These are phyloP conservation scores for Cutaneotrichosporon sp. DNA, from an alignment of 1,284 basidiomycete genomes.

Conservation along the genomic window DNA sequence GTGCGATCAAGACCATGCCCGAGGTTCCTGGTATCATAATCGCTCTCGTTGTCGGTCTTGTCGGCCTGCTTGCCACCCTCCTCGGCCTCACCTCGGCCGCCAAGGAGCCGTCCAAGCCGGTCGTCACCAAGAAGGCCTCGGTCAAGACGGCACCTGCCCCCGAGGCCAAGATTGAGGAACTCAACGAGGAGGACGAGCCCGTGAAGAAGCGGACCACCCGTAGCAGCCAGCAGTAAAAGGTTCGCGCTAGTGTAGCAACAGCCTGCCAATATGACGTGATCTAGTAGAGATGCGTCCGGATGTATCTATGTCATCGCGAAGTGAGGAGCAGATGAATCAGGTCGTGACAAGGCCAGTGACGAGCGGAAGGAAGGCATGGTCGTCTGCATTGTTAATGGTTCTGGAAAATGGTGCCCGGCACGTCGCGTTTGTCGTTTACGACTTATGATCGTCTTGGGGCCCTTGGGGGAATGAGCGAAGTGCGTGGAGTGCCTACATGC, in stretches of 20 bases:
- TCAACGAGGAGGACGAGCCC: constrained; percentile 28
- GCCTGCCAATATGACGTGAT: constrained; percentile 1
- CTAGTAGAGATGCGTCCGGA: background rate
- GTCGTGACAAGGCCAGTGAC: no score
- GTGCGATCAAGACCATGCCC: constrained; percentile 77
- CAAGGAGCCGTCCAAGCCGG: constrained; percentile 32
- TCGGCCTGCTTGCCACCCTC: constrained; percentile 77
- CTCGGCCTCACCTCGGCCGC: constrained; percentile 68
- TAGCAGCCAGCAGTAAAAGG: constrained; percentile 19
- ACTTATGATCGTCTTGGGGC: no score
- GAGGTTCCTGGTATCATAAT: constrained; percentile 76
- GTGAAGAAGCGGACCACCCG: constrained; percentile 43
- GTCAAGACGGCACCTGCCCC: constrained; percentile 45
- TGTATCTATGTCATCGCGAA: constrained; percentile 6
- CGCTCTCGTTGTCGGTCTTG: constrained; percentile 69
- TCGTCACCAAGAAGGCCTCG: constrained; percentile 46
- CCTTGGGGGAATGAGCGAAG: no score
- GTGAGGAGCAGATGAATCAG: background rate
- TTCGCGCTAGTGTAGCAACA: constrained; percentile 5
- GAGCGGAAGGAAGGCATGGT: no score
- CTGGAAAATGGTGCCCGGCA: no score
- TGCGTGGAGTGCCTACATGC: no score
- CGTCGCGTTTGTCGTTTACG: no score
- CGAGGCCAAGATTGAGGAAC: constrained; percentile 30
- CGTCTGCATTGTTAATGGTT: no score